These are phyloP conservation scores for Corrigiola litoralis DNA, from an alignment of 179 eudicot species.

Conservation along the genomic window DNA sequence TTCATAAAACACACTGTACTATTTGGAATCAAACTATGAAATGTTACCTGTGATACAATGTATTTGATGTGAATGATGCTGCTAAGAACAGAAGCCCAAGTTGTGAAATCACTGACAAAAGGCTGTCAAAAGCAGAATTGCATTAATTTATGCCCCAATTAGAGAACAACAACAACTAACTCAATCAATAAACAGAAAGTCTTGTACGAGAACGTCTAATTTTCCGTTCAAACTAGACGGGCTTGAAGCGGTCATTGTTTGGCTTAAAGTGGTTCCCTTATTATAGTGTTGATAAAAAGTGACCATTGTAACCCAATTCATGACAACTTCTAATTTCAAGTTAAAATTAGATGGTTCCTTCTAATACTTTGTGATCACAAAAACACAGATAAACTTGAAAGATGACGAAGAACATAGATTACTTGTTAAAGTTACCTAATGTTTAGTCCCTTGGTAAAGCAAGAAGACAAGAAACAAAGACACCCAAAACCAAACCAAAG, in stretches of 20 bases:
- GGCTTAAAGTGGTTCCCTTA: no score
- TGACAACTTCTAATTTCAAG: no score
- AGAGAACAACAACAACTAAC: background rate
- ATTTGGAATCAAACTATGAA: background rate
- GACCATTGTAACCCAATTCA: background rate
- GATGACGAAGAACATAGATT: no score
- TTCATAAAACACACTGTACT: background rate
- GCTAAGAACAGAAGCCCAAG: conserved; percentile 76
- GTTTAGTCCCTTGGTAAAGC: conserved; percentile 64
- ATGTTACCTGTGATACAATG: conserved; percentile 52
- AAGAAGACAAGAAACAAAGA: conserved; percentile 77
- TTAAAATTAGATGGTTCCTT: no score
- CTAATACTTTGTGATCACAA: no score
- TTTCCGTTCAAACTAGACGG: no score
- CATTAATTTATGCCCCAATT: background rate
- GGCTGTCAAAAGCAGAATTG: conserved; percentile 37
- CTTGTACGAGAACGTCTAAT: no score
- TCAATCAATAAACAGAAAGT: background rate
- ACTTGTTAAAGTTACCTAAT: conserved; percentile 46
- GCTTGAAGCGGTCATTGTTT: no score
- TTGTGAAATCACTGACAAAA: conserved; percentile 68
- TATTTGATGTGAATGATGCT: conserved; percentile 62
- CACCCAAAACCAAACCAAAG: conserved; percentile 98
- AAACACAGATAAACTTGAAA: no score
- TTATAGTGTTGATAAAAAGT: background rate